A percentile compares a stretch with the other conserved stretches of the same genome.
phyloP scores from a whole-genome alignment of 2,329 filamentous ascomycete species.

The Trichoderma asperellum region DNA sequence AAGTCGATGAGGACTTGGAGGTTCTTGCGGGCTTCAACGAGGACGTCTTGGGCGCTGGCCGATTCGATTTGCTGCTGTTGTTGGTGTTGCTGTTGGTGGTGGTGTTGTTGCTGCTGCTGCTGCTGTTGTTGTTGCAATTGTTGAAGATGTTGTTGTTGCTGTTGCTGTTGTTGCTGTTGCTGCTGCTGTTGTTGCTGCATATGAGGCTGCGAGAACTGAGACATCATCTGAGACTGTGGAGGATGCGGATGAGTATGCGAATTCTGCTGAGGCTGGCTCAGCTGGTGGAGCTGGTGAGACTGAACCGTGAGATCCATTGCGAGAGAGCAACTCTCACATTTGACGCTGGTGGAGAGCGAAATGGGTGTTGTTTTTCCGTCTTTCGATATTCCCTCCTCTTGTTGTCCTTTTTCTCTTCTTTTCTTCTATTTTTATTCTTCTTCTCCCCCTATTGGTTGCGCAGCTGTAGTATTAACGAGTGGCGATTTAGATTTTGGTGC shows the following conservation, averaged over 20 bases:
- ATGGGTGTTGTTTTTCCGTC: background rate
- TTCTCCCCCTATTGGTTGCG: background rate
- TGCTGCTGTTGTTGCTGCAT: constrained; percentile 21
- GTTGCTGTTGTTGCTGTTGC: constrained; percentile 34
- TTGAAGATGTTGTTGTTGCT: constrained; percentile 27
- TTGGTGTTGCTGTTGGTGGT: constrained; percentile 5
- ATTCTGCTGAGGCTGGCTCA: constrained; percentile 20
- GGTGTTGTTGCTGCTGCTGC: background rate
- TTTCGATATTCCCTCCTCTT: background rate
- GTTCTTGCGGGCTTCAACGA: constrained; percentile 51
- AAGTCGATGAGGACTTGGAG: constrained; percentile 52
- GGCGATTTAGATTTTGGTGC: constrained; percentile 3
- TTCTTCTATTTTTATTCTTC: background rate
- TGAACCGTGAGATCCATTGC: constrained; percentile 41
- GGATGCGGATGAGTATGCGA: background rate
- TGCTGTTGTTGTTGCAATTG: constrained; percentile 30
- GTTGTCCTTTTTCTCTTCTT: background rate
- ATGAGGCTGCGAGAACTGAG: constrained; percentile 26
- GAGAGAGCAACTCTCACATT: constrained; percentile 36
- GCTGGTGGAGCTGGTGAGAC: constrained; percentile 36
- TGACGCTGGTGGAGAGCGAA: constrained; percentile 30
- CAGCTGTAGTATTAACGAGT: constrained; percentile 14
- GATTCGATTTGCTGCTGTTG: constrained; percentile 39
- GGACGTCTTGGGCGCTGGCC: constrained; percentile 48
- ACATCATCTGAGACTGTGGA: constrained; percentile 22